Evolutionary conservation across 2,329 filamentous ascomycete species (phyloP).

Genomic region (Fusarium floridanum): DNA sequence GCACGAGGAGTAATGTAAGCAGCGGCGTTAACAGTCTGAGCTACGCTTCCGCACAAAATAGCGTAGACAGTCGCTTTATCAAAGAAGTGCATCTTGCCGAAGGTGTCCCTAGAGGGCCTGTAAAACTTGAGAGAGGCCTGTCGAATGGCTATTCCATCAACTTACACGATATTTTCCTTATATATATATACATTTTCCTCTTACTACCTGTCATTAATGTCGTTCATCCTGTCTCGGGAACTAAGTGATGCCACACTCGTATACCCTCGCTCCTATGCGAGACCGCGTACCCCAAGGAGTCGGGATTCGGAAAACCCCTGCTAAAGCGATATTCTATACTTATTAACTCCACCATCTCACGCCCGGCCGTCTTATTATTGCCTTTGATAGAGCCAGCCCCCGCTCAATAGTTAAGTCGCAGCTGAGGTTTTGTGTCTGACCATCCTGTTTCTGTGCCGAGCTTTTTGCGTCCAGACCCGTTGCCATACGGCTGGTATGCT

Average conservation of each 20-base stretch:
- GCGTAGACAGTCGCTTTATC: neutral
- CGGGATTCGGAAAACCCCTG: neutral
- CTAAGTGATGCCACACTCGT: neutral
- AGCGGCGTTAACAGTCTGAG: neutral
- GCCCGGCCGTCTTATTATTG: no score
- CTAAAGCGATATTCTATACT: no score
- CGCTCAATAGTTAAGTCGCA: no score
- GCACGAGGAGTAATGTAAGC: neutral
- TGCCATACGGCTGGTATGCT: no score
- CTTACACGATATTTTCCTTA: neutral
- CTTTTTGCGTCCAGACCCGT: no score
- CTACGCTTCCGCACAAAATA: neutral
- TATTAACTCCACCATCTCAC: no score
- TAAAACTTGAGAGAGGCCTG: neutral
- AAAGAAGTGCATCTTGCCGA: neutral
- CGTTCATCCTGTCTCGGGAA: neutral
- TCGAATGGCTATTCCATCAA: neutral
- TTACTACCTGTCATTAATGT: neutral
- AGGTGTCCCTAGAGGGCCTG: neutral
- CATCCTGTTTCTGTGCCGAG: no score
- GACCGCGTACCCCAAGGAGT: neutral
- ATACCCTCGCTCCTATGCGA: neutral
- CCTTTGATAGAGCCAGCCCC: no score
- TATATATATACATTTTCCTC: neutral
- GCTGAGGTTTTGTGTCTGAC: no score